phyloP scores from a whole-genome alignment of 75 land plant genomes.

The Picea sitchensis region DNA sequence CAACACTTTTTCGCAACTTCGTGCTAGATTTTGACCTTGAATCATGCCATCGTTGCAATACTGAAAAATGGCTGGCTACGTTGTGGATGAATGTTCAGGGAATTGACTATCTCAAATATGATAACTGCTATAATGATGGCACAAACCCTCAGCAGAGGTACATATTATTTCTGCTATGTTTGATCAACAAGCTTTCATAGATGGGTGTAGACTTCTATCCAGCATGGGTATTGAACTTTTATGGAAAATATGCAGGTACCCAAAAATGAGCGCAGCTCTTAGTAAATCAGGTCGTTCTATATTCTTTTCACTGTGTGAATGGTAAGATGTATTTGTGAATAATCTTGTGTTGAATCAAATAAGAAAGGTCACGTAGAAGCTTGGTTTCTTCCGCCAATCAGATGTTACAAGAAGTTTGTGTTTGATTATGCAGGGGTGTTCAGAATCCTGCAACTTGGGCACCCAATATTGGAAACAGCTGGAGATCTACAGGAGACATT shows the following conservation, averaged over 20 bases:
- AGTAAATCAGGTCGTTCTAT: constrained; percentile 64
- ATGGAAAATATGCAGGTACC: constrained; percentile 43
- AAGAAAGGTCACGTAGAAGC: too few relatives aligned
- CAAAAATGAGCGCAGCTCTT: constrained; percentile 75
- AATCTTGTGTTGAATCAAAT: not conserved
- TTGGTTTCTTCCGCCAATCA: not conserved
- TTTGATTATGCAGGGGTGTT: constrained; percentile 46
- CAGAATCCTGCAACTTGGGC: constrained; percentile 85
- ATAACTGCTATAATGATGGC: constrained; percentile 34
- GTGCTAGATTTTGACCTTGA: too few relatives aligned
- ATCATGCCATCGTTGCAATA: too few relatives aligned
- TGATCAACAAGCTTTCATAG: not conserved
- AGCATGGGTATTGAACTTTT: not conserved
- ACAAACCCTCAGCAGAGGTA: constrained; percentile 25
- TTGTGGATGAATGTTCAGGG: constrained; percentile 20
- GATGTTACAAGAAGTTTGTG: not conserved
- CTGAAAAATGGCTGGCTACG: too few relatives aligned
- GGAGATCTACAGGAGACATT: constrained; percentile 91
- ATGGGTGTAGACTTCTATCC: not conserved
- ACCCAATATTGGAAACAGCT: constrained; percentile 61
- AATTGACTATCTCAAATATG: constrained; percentile 35
- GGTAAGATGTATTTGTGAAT: constrained; percentile 33
- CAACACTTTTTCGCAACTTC: too few relatives aligned
- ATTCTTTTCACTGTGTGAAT: constrained; percentile 92
- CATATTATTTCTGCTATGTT: not conserved